These are phyloP conservation scores for Paecilomyces sp. DNA, from an alignment of 2,329 filamentous ascomycete species.

Conservation along the genomic window DNA sequence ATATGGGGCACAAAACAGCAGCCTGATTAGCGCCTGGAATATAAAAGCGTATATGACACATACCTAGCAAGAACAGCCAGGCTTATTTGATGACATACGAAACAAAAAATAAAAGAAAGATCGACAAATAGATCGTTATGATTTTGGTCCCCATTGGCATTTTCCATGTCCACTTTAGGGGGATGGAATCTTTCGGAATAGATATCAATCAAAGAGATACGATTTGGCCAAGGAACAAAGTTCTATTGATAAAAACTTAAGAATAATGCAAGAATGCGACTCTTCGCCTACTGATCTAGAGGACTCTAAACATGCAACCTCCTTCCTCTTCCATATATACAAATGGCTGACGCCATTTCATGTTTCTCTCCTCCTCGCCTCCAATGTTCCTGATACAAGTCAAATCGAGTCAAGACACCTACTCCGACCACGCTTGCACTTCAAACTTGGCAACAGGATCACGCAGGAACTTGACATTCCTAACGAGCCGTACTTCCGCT, in stretches of 20 bases:
- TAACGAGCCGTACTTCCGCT: conserved; percentile 78
- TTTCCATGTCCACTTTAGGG: not conserved
- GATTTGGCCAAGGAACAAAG: not conserved
- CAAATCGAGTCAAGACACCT: not conserved
- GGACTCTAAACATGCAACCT: not conserved
- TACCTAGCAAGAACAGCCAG: not conserved
- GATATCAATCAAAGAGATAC: not conserved
- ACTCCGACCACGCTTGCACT: conserved; percentile 39
- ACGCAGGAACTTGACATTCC: conserved; percentile 63
- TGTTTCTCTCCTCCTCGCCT: not conserved
- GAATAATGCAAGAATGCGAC: not conserved
- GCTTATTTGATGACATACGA: not conserved
- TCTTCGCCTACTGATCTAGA: not conserved
- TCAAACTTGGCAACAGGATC: conserved; percentile 59
- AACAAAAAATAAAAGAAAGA: not conserved
- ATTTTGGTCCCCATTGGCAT: not conserved
- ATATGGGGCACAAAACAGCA: not conserved
- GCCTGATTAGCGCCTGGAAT: too few species aligned
- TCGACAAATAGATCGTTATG: not conserved
- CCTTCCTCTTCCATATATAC: not conserved
- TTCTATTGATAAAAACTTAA: not conserved
- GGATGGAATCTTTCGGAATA: not conserved
- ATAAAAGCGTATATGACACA: not conserved
- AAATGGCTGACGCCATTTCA: not conserved
- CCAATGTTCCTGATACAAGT: not conserved